These are phyloP conservation scores for Podospora pseudocomata DNA, from an alignment of 495 filamentous ascomycete species.

Conservation along the genomic window DNA sequence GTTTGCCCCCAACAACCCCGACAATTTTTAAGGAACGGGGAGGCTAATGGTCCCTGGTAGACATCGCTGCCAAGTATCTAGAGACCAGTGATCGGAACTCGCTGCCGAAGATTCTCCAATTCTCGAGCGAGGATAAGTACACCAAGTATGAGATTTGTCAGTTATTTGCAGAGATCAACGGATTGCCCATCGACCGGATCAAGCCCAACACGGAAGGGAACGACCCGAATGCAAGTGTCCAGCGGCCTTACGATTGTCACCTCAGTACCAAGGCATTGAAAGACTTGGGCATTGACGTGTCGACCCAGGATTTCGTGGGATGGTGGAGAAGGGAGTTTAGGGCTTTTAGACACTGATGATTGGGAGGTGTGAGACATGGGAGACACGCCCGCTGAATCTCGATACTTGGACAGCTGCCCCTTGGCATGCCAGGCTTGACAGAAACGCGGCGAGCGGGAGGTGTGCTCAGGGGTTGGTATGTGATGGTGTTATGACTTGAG, in stretches of 20 bases:
- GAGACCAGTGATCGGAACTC: conserved; percentile 35
- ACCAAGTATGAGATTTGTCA: conserved; percentile 92
- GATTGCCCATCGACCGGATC: conserved; percentile 67
- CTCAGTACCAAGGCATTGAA: conserved; percentile 72
- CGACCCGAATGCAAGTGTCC: conserved; percentile 67
- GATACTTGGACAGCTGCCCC: neutral
- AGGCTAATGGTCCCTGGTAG: conserved; percentile 24
- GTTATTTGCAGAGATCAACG: conserved; percentile 75
- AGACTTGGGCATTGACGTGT: conserved; percentile 72
- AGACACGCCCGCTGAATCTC: neutral
- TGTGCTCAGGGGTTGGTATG: neutral
- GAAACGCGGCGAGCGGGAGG: neutral
- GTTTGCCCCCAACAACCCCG: neutral
- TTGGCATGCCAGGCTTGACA: neutral
- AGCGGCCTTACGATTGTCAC: conserved; percentile 87
- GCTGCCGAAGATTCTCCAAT: conserved; percentile 75
- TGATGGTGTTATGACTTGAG: neutral
- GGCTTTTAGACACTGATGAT: conserved; percentile 44
- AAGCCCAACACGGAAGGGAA: conserved; percentile 68
- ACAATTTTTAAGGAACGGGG: neutral
- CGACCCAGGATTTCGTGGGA: conserved; percentile 67
- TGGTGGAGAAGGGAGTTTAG: conserved; percentile 69
- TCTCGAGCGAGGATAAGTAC: conserved; percentile 79
- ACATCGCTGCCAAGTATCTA: conserved; percentile 66
- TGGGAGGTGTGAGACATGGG: neutral